Conservation (phyloP, 805 yeast species). For the Yueomyces sinensis region DNA sequence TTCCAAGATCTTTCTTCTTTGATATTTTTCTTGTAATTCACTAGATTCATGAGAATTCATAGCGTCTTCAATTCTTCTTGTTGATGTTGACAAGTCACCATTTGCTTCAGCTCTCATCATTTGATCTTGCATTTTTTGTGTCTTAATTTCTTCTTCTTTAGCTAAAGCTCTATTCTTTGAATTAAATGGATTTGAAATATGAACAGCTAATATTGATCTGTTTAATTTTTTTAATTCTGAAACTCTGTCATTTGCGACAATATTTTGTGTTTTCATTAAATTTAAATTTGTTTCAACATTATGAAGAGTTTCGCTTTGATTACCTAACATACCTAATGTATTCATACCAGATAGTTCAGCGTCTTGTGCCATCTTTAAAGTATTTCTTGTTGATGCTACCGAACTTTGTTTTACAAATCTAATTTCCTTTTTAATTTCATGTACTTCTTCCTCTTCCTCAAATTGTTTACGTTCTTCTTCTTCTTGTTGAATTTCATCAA, state of each 20-base stretch:
- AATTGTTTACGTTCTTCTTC: conserved; percentile 27
- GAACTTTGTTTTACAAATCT: conserved; percentile 79
- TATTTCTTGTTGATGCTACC: conserved; percentile 72
- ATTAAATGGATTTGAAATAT: conserved; percentile 78
- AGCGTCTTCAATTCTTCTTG: conserved; percentile 55
- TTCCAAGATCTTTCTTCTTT: conserved; percentile 25
- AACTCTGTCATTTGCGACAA: conserved; percentile 73
- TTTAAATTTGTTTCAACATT: conserved; percentile 67
- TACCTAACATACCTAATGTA: conserved; percentile 82
- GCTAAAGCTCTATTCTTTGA: conserved; percentile 61
- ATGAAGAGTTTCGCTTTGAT: conserved; percentile 80
- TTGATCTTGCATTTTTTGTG: conserved; percentile 50
- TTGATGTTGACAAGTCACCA: conserved; percentile 45
- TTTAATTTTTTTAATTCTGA: conserved; percentile 66
- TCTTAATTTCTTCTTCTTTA: conserved; percentile 55
- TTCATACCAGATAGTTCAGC: conserved; percentile 68
- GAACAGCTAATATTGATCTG: conserved; percentile 70
- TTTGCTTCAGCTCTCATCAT: conserved; percentile 48
- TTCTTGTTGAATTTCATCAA: conserved; percentile 24
- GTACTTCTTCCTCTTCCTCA: conserved; percentile 80
- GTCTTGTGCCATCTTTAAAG: conserved; percentile 55
- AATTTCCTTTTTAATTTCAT: conserved; percentile 70
- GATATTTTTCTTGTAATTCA: conserved; percentile 23
- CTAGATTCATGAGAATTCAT: conserved; percentile 32
- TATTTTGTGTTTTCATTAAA: conserved; percentile 67